Percentiles rank a stretch among this genome's conserved stretches.
Evolutionary conservation across 2,329 filamentous ascomycete genomes (phyloP).

Genomic region (Cercospora beticola): DNA sequence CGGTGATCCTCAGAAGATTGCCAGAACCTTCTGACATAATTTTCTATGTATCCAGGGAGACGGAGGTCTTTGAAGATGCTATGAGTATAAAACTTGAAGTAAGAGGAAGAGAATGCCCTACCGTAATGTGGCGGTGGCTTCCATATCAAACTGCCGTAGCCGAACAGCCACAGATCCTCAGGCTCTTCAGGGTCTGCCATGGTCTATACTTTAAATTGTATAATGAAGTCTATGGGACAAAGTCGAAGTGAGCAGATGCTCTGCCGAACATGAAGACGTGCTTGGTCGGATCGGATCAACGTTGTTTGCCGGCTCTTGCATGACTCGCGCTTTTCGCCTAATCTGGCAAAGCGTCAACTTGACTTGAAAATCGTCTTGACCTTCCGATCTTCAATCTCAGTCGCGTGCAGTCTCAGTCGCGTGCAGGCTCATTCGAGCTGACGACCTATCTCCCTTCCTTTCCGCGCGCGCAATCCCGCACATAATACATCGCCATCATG

Average conservation of each 20-base stretch:
- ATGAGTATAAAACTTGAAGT: constrained; percentile 3
- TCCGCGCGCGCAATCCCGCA: neutral
- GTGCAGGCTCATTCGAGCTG: constrained; percentile 10
- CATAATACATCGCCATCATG: constrained; percentile 26
- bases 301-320: neutral
- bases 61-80: constrained; percentile 63
- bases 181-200: neutral
- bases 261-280: neutral
- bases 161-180: constrained; percentile 85
- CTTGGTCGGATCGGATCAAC: neutral
- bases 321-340: neutral
- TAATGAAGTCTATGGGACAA: neutral
- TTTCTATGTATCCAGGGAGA: constrained; percentile 84
- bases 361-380: neutral
- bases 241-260: neutral
- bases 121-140: constrained; percentile 95
- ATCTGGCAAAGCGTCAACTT: neutral
- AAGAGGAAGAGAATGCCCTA: constrained; percentile 45
- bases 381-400: neutral
- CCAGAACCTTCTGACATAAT: constrained; percentile 96
- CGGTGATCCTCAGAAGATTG: constrained; percentile 92
- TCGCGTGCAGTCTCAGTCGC: constrained; percentile 11
- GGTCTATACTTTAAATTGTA: neutral
- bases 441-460: neutral
- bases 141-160: constrained; percentile 98